phyloP scores from a whole-genome alignment of 345 rosid species.

The Hevea brasiliensis region DNA sequence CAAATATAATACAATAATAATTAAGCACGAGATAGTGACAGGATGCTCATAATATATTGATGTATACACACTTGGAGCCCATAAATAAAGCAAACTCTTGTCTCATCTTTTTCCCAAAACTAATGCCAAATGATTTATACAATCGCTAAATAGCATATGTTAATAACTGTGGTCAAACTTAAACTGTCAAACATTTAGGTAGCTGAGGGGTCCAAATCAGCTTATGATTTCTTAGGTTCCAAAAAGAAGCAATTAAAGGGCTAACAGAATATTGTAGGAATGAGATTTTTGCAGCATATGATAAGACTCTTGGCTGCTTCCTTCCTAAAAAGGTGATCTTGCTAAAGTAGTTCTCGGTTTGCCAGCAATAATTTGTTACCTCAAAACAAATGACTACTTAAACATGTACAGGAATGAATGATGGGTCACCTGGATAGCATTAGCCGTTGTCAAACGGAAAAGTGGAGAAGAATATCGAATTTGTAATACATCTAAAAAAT shows the following conservation, averaged over 20 bases:
- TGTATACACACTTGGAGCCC: not conserved
- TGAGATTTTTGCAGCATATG: not conserved
- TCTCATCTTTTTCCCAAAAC: not conserved
- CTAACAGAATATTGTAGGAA: not conserved
- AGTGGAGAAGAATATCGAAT: slow-evolving; percentile 92
- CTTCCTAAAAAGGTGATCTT: not conserved
- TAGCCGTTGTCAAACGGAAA: slow-evolving; percentile 71
- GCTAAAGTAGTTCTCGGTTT: not conserved
- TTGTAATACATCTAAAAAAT: slow-evolving; percentile 58
- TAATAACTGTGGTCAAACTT: not conserved
- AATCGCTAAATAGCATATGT: not conserved
- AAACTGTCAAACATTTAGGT: not conserved
- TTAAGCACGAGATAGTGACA: not conserved
- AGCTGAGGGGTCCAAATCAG: not conserved
- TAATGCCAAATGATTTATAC: not conserved
- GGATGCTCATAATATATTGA: not conserved
- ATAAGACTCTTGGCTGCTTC: not conserved
- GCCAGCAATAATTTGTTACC: not conserved
- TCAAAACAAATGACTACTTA: not conserved
- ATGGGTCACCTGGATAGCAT: slow-evolving; percentile 72
- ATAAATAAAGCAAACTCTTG: not conserved
- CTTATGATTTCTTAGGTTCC: not conserved
- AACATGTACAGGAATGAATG: not conserved
- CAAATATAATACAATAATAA: not conserved
- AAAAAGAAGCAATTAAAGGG: not conserved